Percentiles rank a stretch among this genome's conserved stretches.
Conservation (phyloP, 192 early-diverging fungal species). For the Phlyctochytrium planicorne region DNA sequence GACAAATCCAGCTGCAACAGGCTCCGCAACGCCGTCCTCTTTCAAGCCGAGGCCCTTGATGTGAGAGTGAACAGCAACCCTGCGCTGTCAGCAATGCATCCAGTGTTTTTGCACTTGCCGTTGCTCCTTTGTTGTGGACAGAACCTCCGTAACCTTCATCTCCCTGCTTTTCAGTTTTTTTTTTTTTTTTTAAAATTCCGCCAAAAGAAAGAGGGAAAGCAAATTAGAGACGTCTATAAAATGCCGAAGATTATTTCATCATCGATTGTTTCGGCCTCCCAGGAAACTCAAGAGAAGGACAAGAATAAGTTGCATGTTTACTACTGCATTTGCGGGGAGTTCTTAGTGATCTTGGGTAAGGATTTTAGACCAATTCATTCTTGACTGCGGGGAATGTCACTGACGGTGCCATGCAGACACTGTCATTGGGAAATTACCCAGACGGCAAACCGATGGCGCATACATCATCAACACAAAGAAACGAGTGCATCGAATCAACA, state of each 20-base stretch:
- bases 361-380: background rate
- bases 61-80: slow-evolving; percentile 90
- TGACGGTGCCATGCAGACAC: background rate
- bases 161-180: no score
- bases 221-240: background rate
- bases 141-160: slow-evolving; percentile 94
- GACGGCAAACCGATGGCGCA: slow-evolving; percentile 27
- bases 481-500: slow-evolving; percentile 30
- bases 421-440: slow-evolving; percentile 11
- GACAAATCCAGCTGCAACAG: slow-evolving; percentile 89
- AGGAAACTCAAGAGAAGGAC: slow-evolving; percentile 16
- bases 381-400: background rate
- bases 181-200: no score
- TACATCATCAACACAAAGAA: slow-evolving; percentile 34
- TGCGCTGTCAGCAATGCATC: slow-evolving; percentile 9
- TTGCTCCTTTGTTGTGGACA: slow-evolving; percentile 88
- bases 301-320: slow-evolving; percentile 22
- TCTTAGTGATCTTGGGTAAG: slow-evolving; percentile 28
- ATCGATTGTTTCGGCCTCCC: slow-evolving; percentile 26
- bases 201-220: no score
- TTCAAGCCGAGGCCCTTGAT: slow-evolving; percentile 92
- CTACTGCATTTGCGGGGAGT: slow-evolving; percentile 37
- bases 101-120: slow-evolving; percentile 41
- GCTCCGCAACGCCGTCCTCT: slow-evolving; percentile 85
- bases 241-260: slow-evolving; percentile 34